phyloP scores from a whole-genome alignment of 2,329 filamentous ascomycete genomes.

The Ceratocystis albifundus region DNA sequence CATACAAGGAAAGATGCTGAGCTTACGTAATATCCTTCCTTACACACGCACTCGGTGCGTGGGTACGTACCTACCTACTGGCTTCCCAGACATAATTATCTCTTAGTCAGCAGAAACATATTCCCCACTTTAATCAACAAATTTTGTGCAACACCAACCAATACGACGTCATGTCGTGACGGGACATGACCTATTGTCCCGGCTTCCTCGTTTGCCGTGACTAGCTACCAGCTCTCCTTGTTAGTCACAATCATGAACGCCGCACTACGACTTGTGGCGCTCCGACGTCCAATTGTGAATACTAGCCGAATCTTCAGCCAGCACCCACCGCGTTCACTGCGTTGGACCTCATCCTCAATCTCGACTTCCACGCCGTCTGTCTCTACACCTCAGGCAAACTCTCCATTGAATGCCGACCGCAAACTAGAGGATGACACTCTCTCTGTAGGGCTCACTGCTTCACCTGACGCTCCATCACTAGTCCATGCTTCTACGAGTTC shows the following conservation, averaged over 20 bases:
- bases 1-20: too few relatives aligned
- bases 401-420: neutral
- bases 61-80: too few relatives aligned
- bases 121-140: neutral
- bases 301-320: neutral
- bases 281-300: neutral
- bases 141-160: slow-evolving; percentile 6
- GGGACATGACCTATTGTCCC: neutral
- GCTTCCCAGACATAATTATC: too few relatives aligned
- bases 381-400: neutral
- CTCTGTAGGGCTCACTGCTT: neutral
- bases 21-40: too few relatives aligned
- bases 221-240: too few relatives aligned
- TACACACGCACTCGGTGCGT: too few relatives aligned
- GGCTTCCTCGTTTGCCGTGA: neutral
- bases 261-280: neutral
- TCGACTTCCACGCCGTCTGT: neutral
- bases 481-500: slow-evolving; percentile 7
- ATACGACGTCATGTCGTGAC: neutral
- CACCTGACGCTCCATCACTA: neutral
- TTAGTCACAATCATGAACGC: neutral
- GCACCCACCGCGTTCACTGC: neutral
- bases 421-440: too few relatives aligned
- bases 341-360: neutral
- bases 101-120: neutral